phyloP scores from a whole-genome alignment of 2,329 filamentous ascomycete genomes.

The Aspergillus glaucus region DNA sequence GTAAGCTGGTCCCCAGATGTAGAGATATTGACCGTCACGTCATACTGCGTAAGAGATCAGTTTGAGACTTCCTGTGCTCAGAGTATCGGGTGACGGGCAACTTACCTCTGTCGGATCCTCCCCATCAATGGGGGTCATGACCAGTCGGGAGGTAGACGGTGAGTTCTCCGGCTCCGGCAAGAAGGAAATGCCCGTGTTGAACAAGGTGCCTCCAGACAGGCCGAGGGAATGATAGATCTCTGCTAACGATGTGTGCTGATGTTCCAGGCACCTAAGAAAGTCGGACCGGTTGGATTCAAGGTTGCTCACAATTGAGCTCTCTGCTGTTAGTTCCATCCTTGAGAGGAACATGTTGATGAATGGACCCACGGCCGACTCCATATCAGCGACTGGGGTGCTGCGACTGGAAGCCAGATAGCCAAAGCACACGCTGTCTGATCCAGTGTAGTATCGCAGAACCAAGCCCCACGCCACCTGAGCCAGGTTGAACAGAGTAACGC shows the following conservation, averaged over 20 bases:
- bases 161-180: neutral
- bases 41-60: neutral
- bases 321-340: constrained; percentile 2
- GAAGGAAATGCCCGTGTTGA: constrained; percentile 7
- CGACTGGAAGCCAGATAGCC: constrained; percentile 37
- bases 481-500: constrained; percentile 23
- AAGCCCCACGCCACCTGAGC: constrained; percentile 36
- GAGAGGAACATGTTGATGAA: constrained; percentile 16
- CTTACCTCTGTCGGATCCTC: neutral
- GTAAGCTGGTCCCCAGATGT: neutral
- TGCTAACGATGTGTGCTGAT: constrained; percentile 5
- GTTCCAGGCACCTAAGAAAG: neutral
- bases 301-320: neutral
- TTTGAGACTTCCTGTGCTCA: neutral
- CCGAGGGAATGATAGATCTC: constrained; percentile 6
- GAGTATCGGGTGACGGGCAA: neutral
- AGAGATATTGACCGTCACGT: neutral
- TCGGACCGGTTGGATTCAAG: neutral
- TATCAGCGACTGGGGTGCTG: constrained; percentile 25
- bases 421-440: constrained; percentile 33
- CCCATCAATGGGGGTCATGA: neutral
- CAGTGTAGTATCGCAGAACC: constrained; percentile 30
- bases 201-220: constrained; percentile 3
- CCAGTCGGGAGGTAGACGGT: neutral
- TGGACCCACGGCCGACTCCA: constrained; percentile 35